These are phyloP conservation scores for Prunus fruticosa DNA, from an alignment of 306 rosid species.

Conservation along the genomic window DNA sequence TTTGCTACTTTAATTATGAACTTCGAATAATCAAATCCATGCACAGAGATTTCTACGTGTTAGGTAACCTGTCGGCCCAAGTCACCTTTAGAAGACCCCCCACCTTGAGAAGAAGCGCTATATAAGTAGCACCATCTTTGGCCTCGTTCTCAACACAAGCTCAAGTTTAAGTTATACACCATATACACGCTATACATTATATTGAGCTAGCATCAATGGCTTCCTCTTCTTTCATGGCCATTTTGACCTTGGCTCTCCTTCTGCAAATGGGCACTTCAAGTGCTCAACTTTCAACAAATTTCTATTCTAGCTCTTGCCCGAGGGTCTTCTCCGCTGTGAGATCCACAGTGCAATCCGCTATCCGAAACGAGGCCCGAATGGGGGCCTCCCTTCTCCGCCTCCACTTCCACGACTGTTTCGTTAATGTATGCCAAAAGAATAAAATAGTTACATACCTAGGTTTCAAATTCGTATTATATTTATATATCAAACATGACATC, in stretches of 20 bases:
- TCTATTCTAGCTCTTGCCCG: constrained; percentile 63
- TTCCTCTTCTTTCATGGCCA: constrained; percentile 15
- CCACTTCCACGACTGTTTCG: constrained; percentile 89
- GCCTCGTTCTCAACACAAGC: neutral
- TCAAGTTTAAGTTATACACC: neutral
- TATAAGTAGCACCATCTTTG: constrained; percentile 26
- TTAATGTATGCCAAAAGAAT: constrained; percentile 46
- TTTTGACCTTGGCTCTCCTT: constrained; percentile 29
- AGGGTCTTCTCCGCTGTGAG: constrained; percentile 50
- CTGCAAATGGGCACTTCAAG: constrained; percentile 29
- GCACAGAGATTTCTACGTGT: constrained; percentile 42
- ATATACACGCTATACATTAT: constrained; percentile 22
- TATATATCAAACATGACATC: neutral
- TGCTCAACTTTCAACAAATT: constrained; percentile 55
- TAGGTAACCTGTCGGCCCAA: constrained; percentile 49
- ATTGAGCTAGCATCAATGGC: constrained; percentile 10
- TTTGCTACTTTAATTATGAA: neutral
- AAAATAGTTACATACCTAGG: neutral
- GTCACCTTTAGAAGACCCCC: constrained; percentile 25
- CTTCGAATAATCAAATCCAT: constrained; percentile 12
- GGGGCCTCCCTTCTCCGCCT: constrained; percentile 95
- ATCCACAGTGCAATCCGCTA: constrained; percentile 48
- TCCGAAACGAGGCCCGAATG: constrained; percentile 71
- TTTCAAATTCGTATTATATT: neutral
- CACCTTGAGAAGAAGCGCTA: constrained; percentile 11